These are phyloP conservation scores for Stemphylium vesicarium DNA, from an alignment of 2,329 filamentous ascomycete genomes.

Conservation along the genomic window DNA sequence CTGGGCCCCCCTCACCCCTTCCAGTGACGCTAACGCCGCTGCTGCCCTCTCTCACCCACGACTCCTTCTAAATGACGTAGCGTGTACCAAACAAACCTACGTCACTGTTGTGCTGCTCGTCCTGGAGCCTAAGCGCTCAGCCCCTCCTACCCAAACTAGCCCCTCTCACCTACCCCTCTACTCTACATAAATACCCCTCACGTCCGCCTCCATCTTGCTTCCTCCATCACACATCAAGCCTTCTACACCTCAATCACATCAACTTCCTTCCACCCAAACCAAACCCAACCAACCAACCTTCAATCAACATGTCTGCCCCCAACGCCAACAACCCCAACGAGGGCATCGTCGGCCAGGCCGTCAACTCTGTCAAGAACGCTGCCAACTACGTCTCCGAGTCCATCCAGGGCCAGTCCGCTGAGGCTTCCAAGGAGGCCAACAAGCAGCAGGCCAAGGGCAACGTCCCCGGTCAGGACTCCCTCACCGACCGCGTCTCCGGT, in stretches of 20 bases:
- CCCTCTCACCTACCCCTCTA: conserved; percentile 8
- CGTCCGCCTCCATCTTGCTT: conserved; percentile 12
- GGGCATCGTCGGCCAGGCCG: conserved; percentile 51
- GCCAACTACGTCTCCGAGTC: conserved; percentile 73
- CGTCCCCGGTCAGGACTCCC: conserved; percentile 51
- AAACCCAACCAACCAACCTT: conserved; percentile 15
- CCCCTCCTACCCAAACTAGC: neutral
- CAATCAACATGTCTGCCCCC: conserved; percentile 52
- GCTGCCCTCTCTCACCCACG: conserved; percentile 2
- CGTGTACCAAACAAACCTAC: neutral
- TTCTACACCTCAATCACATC: conserved; percentile 1
- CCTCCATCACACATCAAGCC: conserved; percentile 24
- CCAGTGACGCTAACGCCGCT: neutral
- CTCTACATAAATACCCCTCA: conserved; percentile 25
- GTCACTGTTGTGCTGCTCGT: conserved; percentile 10
- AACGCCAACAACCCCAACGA: conserved; percentile 54
- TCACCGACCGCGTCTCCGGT: conserved; percentile 60
- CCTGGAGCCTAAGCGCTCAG: neutral
- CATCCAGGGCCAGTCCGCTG: conserved; percentile 62
- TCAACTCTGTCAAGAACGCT: conserved; percentile 58
- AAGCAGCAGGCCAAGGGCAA: conserved; percentile 66
- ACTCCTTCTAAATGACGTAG: conserved; percentile 7
- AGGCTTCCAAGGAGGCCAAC: conserved; percentile 72
- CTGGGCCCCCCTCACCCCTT: conserved; percentile 4
- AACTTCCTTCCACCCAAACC: conserved; percentile 3